These are phyloP conservation scores for Drosera spatulata DNA, from an alignment of 179 eudicot species.

Conservation along the genomic window DNA sequence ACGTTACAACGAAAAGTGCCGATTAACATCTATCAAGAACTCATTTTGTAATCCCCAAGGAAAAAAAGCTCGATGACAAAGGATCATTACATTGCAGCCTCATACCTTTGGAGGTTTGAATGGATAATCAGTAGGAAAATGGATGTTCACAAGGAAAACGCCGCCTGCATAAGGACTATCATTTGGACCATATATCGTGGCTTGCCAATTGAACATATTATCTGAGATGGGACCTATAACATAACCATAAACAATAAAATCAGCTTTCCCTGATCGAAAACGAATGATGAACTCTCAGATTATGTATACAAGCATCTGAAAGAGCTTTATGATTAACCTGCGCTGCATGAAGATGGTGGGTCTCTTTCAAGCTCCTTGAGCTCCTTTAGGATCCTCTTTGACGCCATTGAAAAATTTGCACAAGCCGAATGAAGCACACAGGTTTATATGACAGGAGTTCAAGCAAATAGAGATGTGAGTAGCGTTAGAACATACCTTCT, in stretches of 20 bases:
- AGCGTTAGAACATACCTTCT: neutral
- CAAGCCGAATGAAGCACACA: neutral
- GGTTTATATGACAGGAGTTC: neutral
- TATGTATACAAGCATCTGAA: too few relatives aligned
- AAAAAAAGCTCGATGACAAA: neutral
- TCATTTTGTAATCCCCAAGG: neutral
- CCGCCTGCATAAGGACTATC: conserved; percentile 68
- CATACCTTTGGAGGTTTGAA: conserved; percentile 72
- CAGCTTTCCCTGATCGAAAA: neutral
- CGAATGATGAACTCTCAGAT: too few relatives aligned
- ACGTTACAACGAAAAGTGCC: too few relatives aligned
- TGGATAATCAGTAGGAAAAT: conserved; percentile 68
- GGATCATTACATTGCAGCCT: neutral
- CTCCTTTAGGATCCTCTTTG: conserved; percentile 51
- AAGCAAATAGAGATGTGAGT: neutral
- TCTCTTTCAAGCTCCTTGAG: conserved; percentile 71
- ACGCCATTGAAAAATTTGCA: conserved; percentile 30
- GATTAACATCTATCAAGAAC: neutral
- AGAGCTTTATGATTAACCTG: conserved; percentile 24
- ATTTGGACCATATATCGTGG: conserved; percentile 60
- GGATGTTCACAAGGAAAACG: conserved; percentile 49
- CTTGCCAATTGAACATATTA: conserved; percentile 76
- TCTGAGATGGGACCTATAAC: conserved; percentile 50
- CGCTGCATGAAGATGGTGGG: conserved; percentile 78
- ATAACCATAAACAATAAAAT: neutral